phyloP scores from a whole-genome alignment of 176 grass and related monocot species.

The Alloteropsis semialata region DNA sequence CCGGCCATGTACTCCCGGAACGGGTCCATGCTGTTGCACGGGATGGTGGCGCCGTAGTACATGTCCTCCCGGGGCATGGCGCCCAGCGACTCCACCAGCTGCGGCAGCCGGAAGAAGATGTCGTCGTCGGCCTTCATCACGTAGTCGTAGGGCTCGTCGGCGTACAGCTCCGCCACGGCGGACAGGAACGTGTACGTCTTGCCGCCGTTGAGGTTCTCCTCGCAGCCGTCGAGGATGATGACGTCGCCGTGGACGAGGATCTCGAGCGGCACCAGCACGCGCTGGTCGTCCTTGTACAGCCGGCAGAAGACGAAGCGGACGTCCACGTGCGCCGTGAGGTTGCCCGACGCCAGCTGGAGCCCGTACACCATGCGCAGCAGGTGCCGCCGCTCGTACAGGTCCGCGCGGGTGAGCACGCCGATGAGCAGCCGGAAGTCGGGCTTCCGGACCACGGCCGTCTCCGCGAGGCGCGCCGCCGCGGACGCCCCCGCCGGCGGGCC shows the following conservation, averaged over 20 bases:
- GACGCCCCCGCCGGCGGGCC: neutral
- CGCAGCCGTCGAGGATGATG: conserved; percentile 65
- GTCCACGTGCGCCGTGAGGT: conserved; percentile 50
- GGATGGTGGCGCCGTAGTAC: conserved; percentile 72
- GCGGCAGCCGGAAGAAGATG: conserved; percentile 53
- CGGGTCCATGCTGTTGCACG: conserved; percentile 54
- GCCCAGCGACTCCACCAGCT: conserved; percentile 44
- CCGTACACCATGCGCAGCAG: conserved; percentile 69
- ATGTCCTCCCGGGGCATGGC: conserved; percentile 59
- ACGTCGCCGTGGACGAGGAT: conserved; percentile 59
- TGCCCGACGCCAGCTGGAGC: conserved; percentile 20
- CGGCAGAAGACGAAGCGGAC: conserved; percentile 64
- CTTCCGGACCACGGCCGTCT: conserved; percentile 20
- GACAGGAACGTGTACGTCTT: conserved; percentile 74
- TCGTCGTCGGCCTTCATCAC: conserved; percentile 92
- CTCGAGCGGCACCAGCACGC: conserved; percentile 55
- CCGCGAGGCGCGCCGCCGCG: neutral
- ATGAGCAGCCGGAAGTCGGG: conserved; percentile 64
- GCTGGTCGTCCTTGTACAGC: conserved; percentile 63
- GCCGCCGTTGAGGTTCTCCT: conserved; percentile 70
- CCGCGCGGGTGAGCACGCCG: conserved; percentile 56
- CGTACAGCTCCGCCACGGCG: conserved; percentile 24
- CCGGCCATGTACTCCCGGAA: conserved; percentile 65
- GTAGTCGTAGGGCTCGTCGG: conserved; percentile 68
- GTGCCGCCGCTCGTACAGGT: conserved; percentile 57